Evolutionary conservation across 2,329 filamentous ascomycete genomes (phyloP), one percentile per base, ranked within the genome.

Genomic region (Rasamsonia emersonii): DNA sequence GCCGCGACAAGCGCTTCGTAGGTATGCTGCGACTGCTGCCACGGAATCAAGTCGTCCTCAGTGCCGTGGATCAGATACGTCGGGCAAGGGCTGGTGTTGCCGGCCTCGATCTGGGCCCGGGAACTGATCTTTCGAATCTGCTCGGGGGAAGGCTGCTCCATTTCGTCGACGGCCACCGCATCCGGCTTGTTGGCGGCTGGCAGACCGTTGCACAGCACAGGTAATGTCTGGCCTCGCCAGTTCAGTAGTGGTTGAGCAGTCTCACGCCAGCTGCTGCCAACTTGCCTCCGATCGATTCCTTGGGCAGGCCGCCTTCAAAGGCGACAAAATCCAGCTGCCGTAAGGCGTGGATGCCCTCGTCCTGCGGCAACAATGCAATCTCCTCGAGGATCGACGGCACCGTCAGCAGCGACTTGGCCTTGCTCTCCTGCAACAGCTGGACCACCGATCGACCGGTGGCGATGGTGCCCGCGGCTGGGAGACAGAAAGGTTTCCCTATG

Each of bases 361-460:
- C 14, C 5, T 35, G 19, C 26, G 32, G 20, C 14, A 35, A 21
- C 5, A 28, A 21, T 11, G 27, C 26, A 4, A 35, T 35, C 18
- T 35, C 32, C 21, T 35, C 32, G 9, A 35, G 26, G 15, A 35
- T 18, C 9, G 27, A 35, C 14, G 32, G 32, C 26, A 35, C 32
- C 16, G 32, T 29, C 20, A 35, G 23, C 21, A 35, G 15, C 4
- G 25, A 23, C 4, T 16, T 18, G 19, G 32, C 26, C 5, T 28
- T 17, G 13, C 25, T 35, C 10, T 15, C 17, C 11, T 9, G 25
- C 3, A 30, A 17, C 14, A 35, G 20, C 21, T 35, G 14, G 9
- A 28, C 18, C 17, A 21, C 30, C 5, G 26, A 24, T 6, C 18
- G 27, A 18, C 19, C 32, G 11, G 13, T 35, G 27, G 27, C 19